Percentiles rank a stretch among this genome's conserved stretches.
phyloP scores from a whole-genome alignment of 805 yeast genomes.

The Candida coquimbonensis region DNA sequence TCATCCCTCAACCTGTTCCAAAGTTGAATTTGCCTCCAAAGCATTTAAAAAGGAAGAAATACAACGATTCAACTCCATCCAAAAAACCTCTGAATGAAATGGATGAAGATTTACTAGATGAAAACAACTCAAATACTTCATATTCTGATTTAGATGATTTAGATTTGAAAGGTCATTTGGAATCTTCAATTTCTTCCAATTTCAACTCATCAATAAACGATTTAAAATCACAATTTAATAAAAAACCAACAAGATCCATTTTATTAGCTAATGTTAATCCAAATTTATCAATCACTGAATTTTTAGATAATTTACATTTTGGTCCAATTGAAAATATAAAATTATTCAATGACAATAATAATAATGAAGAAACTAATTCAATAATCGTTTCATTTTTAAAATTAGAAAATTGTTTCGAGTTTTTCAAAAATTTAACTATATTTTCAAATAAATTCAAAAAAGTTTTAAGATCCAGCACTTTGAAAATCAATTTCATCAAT shows the following conservation, averaged over 20 bases:
- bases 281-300: constrained; percentile 18
- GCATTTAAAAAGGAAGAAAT: not conserved
- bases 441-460: constrained; percentile 30
- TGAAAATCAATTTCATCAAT: constrained; percentile 29
- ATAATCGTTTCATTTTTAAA: constrained; percentile 22
- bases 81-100: not conserved
- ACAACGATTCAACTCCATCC: constrained; percentile 1
- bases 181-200: constrained; percentile 2
- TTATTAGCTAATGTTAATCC: constrained; percentile 17
- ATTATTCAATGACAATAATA: constrained; percentile 25
- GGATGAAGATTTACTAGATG: not conserved
- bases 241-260: constrained; percentile 21
- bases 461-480: constrained; percentile 30
- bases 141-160: not conserved
- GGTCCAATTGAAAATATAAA: constrained; percentile 61
- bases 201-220: constrained; percentile 1
- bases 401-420: constrained; percentile 28
- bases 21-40: constrained; percentile 17
- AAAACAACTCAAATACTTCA: not conserved
- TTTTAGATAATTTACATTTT: constrained; percentile 40
- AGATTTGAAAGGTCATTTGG: not conserved
- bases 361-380: constrained; percentile 20
- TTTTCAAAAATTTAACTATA: constrained; percentile 31
- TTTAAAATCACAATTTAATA: not conserved
- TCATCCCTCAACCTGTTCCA: constrained; percentile 16